Evolutionary conservation across 495 filamentous ascomycete species (phyloP), one percentile per base, ranked within the genome.

Genomic region (Xylona heveae): DNA sequence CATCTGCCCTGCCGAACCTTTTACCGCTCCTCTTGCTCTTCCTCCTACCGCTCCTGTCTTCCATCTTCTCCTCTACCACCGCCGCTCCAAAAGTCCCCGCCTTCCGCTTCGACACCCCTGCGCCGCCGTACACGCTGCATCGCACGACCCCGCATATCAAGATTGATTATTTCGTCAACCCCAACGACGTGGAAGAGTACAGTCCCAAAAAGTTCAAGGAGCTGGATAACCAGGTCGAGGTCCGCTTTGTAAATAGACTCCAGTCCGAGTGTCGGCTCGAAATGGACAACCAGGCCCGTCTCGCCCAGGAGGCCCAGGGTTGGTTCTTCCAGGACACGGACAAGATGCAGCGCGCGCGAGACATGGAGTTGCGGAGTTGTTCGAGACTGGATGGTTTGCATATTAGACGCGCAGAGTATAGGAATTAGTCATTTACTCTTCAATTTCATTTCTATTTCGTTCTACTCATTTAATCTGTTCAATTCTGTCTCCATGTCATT

Each of bases 11-110:
- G 42, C 55, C 62, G 45, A 51, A 78, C 58, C 59, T 95, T 4
- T 59, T 95, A 2, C 88, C 85, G 14, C 69, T 97, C 31, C 58
- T 94, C 16, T 55, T 94, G 24, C 71, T 97, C 36, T 85, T 97
- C 50, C 46, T 94, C 26, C 66, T 95, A 34, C 88, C 88, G 1
- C 58, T 93, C 3, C 60, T 95, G 24, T 78, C 78, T 5, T 78
- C 74, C 5, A 52, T 92, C 14, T 83, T 94, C 48, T 70, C 67
- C 19, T 68, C 67, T 32, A 46, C 52, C 30, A 48, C 55, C 7
- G 54, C 68, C 1, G 50, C 57, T 24, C 59, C 66, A n/a, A 33
- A 62, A 2, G 68, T 70, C 4, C 83, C 84, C 4, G 53, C 58
- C 5, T 71, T 81, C 49, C 64, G 67, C 33, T 83, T 83, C 43